Conservation (phyloP, 1,284 basidiomycete species). For the Xerocomus cyaneibrunnescens region DNA sequence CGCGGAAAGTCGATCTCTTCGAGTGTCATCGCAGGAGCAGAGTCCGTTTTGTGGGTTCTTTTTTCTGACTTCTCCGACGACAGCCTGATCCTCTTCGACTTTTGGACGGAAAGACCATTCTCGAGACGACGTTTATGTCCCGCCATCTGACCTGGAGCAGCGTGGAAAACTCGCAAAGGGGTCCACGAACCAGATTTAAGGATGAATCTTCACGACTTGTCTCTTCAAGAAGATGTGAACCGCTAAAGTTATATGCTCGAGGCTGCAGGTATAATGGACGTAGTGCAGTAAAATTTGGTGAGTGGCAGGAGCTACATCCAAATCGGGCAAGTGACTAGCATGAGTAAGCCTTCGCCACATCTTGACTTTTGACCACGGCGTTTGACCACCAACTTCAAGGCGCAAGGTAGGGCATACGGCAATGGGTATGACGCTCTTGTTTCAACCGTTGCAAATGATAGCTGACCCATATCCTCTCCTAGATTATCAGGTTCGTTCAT, state of each 20-base stretch:
- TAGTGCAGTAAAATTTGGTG: conserved; percentile 17
- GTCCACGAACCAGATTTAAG: not conserved
- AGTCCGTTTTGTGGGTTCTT: conserved; percentile 29
- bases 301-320: not conserved
- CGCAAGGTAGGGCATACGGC: not conserved
- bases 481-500: conserved; percentile 48
- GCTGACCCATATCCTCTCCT: conserved; percentile 8
- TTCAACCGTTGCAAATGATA: not conserved
- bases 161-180: not conserved
- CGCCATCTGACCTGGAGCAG: conserved; percentile 36
- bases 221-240: too few relatives aligned
- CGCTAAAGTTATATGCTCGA: too few relatives aligned
- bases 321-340: conserved; percentile 17
- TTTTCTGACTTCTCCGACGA: conserved; percentile 27
- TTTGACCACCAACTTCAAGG: not conserved
- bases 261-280: too few relatives aligned
- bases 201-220: too few relatives aligned
- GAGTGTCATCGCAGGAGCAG: conserved; percentile 45
- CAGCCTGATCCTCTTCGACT: conserved; percentile 56
- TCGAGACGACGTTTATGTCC: conserved; percentile 61
- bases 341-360: not conserved
- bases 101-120: conserved; percentile 46
- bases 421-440: conserved; percentile 28
- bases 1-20: conserved; percentile 95
- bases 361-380: too few relatives aligned